Base-by-base conservation (phyloP, 805 yeast genomes). In the Nakazawaea ambrosiae region DNA sequence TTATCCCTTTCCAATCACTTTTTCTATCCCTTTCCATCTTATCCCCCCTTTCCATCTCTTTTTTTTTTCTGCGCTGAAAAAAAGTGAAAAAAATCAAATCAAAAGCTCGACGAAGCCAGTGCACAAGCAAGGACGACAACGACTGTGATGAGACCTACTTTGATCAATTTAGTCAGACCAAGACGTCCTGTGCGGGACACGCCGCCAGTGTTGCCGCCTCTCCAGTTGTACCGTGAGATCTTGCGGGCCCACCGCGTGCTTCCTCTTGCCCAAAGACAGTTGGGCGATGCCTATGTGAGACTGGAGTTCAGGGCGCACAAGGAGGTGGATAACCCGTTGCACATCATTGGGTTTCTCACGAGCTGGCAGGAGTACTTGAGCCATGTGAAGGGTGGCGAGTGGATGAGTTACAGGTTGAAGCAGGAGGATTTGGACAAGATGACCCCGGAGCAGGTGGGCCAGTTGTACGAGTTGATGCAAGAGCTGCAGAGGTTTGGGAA, bases 231-330 rank as follows among this genome's bases (percentile, higher is more conserved):
- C 61, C 68, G 86, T 38, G 72, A 81, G n/a, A 78, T 92, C 27
- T 65, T 92, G 39, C 67, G 97, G 38, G 89, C 95, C 1, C 97
- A 92, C 59, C 60, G 65, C 46, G 65, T 56, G 32, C 51, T 92
- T n/a, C 86, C 89, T 0, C 57, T 62, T 3, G 76, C 77, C 34
- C 81, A 82, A 43, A 69, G 95, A 41, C 70, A 77, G 36, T 66
- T 92, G 17, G 99, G 98, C 4, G 96, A 92, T 58, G 70, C 76
- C 47, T 92, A 92, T 55, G 96, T 90, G 36, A 83, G 78, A 54
- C 74, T 80, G 25, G 99, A 92, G 61, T 92, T 92, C 65, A 77
- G 78, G 49, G 81, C 89, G 5, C 98, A 92, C 60, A 73, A 78
- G 42, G 59, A 65, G 33, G 72, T 81, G 5, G 96, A 87, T 46